Evolutionary conservation across 306 rosid genomes (phyloP).

Genomic region (Quercus robur): DNA sequence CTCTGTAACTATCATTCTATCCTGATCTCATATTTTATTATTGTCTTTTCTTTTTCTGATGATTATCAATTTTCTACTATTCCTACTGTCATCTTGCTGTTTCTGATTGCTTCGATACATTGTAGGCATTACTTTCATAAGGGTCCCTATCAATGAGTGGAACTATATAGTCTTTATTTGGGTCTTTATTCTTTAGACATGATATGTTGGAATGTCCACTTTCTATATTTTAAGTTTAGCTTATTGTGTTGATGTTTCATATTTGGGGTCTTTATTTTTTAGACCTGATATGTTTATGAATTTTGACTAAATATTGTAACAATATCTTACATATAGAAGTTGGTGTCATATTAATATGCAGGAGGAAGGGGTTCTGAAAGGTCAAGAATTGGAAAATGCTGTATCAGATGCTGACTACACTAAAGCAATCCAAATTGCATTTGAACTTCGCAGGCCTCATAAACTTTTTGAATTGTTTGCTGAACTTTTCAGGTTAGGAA

Average conservation of each 20-base stretch:
- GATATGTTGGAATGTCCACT: background rate
- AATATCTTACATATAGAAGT: background rate
- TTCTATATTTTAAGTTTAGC: background rate
- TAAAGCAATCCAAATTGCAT: conserved; percentile 84
- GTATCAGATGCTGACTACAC: conserved; percentile 74
- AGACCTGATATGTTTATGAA: background rate
- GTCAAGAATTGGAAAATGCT: conserved; percentile 95
- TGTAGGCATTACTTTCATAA: background rate
- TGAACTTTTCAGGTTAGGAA: conserved; percentile 74
- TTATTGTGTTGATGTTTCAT: background rate
- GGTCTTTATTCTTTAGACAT: no score
- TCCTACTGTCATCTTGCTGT: background rate
- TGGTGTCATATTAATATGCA: conserved; percentile 27
- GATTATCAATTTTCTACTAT: background rate
- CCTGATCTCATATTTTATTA: background rate
- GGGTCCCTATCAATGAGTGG: no score
- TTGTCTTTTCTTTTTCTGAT: no score
- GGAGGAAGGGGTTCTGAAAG: conserved; percentile 90
- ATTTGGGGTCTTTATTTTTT: background rate
- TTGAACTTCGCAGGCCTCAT: conserved; percentile 83
- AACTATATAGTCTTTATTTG: no score
- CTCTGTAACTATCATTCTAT: background rate
- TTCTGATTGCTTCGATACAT: background rate
- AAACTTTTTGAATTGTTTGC: conserved; percentile 61
- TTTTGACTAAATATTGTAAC: background rate